These are phyloP conservation scores for Lumnitzera racemosa DNA, from an alignment of 345 rosid species.

Conservation along the genomic window DNA sequence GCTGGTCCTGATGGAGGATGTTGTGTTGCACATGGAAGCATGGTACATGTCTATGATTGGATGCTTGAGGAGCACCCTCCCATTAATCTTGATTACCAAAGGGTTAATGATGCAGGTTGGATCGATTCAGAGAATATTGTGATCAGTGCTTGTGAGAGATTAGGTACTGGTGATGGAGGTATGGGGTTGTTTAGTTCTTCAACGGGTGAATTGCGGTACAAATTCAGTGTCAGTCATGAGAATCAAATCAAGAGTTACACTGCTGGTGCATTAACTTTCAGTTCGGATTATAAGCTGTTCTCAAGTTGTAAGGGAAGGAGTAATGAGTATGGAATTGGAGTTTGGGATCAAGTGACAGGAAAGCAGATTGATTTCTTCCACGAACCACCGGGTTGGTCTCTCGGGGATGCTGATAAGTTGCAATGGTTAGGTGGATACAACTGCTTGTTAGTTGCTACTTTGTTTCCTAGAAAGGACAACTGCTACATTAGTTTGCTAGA, in stretches of 20 bases:
- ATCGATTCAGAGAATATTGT: constrained; percentile 50
- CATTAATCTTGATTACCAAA: constrained; percentile 74
- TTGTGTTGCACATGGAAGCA: constrained; percentile 88
- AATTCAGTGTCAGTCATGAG: constrained; percentile 69
- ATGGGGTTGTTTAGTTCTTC: constrained; percentile 82
- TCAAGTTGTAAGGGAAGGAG: constrained; percentile 88
- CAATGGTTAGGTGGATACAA: constrained; percentile 71
- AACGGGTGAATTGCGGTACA: constrained; percentile 62
- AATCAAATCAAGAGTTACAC: constrained; percentile 70
- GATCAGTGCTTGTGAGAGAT: constrained; percentile 65
- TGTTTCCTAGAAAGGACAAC: constrained; percentile 93
- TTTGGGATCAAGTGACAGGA: constrained; percentile 89
- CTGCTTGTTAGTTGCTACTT: constrained; percentile 80
- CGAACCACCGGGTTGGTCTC: constrained; percentile 77
- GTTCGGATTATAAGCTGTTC: constrained; percentile 53
- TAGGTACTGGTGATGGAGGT: constrained; percentile 89
- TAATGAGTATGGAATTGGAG: constrained; percentile 92
- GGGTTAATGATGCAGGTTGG: constrained; percentile 91
- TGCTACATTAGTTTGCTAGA: constrained; percentile 91
- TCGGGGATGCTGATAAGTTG: constrained; percentile 91
- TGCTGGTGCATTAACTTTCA: constrained; percentile 79
- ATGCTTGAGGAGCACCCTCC: constrained; percentile 75
- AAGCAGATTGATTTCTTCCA: constrained; percentile 86
- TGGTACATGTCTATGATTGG: constrained; percentile 92
- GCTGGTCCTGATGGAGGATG: constrained; percentile 95